Conservation (phyloP, 192 early-diverging fungal species). For the Gorgonomyces haynaldii region DNA sequence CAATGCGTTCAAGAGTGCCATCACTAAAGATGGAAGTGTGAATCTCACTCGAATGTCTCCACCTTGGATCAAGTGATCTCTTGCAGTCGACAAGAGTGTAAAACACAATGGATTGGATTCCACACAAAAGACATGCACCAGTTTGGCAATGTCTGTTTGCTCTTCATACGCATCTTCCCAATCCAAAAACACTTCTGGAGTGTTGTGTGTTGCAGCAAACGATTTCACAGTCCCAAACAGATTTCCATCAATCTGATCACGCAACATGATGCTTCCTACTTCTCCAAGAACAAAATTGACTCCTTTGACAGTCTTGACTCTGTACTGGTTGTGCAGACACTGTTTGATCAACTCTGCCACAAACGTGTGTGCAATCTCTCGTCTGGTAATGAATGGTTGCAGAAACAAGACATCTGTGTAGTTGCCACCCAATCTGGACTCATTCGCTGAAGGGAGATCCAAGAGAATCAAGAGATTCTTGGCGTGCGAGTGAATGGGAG, state of each 20-base stretch:
- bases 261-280: conserved; percentile 65
- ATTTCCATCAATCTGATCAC: conserved; percentile 68
- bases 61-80: conserved; percentile 81
- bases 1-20: neutral
- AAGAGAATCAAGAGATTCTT: conserved; percentile 32
- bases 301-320: conserved; percentile 54
- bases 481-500: conserved; percentile 67
- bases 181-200: conserved; percentile 38
- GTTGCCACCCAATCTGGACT: conserved; percentile 51
- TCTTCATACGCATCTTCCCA: conserved; percentile 87
- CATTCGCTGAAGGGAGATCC: conserved; percentile 46
- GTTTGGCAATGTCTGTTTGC: conserved; percentile 71
- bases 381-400: conserved; percentile 73
- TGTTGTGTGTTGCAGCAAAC: neutral
- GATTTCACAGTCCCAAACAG: conserved; percentile 29
- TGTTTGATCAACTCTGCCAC: conserved; percentile 33
- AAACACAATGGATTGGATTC: neutral
- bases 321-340: conserved; percentile 10
- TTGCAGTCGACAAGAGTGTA: conserved; percentile 52
- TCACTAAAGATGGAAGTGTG: conserved; percentile 80
- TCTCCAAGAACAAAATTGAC: conserved; percentile 71
- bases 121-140: conserved; percentile 34
- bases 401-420: conserved; percentile 74
- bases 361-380: conserved; percentile 69
- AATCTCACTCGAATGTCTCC: conserved; percentile 81